Evolutionary conservation across 495 filamentous ascomycete genomes (phyloP).

Genomic region (Cenococcum geophilum): DNA sequence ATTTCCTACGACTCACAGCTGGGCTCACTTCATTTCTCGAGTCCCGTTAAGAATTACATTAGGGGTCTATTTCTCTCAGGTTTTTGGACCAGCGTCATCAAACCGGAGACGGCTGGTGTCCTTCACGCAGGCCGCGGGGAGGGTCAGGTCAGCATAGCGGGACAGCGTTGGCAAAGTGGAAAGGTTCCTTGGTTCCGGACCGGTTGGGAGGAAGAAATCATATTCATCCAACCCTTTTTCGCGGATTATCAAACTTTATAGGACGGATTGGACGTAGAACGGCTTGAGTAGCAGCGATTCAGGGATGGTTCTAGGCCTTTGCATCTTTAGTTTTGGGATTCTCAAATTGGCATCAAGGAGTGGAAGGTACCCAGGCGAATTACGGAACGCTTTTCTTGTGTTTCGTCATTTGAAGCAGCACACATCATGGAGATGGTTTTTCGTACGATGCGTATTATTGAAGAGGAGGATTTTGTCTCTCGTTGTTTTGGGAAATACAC

Average conservation of each 20-base stretch:
- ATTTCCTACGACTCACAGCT: slow-evolving; percentile 11
- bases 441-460: too few relatives aligned
- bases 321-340: too few relatives aligned
- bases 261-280: background rate
- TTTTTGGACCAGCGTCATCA: background rate
- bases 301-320: background rate
- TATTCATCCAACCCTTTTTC: background rate
- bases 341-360: too few relatives aligned
- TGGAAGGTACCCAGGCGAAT: too few relatives aligned
- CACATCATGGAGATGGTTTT: too few relatives aligned
- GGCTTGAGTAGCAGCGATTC: slow-evolving; percentile 1
- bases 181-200: background rate
- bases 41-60: slow-evolving; percentile 14
- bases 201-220: background rate
- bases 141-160: slow-evolving; percentile 28
- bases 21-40: slow-evolving; percentile 14
- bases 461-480: too few relatives aligned
- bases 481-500: too few relatives aligned
- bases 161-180: slow-evolving; percentile 24
- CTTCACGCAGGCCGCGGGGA: background rate
- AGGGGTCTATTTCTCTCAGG: slow-evolving; percentile 10
- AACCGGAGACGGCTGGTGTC: slow-evolving; percentile 9
- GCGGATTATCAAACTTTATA: background rate
- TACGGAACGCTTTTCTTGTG: too few relatives aligned
- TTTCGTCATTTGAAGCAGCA: too few relatives aligned